phyloP scores from a whole-genome alignment of 495 filamentous ascomycete species.

The Pseudotulostoma volvatum region DNA sequence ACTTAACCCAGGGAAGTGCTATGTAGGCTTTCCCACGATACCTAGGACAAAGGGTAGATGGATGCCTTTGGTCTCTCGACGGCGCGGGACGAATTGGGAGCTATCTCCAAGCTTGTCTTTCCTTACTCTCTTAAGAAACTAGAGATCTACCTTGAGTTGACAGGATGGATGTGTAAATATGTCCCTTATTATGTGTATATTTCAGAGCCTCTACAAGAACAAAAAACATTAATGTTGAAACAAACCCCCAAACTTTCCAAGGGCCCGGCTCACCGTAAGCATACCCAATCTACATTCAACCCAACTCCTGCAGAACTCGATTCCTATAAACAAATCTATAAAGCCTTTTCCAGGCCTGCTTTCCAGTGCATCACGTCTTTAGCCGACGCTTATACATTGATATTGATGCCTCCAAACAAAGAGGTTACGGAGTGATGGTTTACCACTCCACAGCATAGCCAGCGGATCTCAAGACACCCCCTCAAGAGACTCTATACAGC shows the following conservation, averaged over 20 bases:
- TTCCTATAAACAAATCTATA: too few species aligned
- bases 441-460: too few species aligned
- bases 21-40: slow-evolving; percentile 1
- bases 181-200: neutral
- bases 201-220: neutral
- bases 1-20: neutral
- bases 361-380: neutral
- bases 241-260: neutral
- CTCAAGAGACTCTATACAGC: too few species aligned
- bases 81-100: neutral
- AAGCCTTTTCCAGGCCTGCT: too few species aligned
- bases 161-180: neutral
- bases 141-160: slow-evolving; percentile 3
- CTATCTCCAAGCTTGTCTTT: neutral
- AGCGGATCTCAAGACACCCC: too few species aligned
- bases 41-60: neutral
- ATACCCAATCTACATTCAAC: neutral
- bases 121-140: neutral
- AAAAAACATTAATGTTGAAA: neutral
- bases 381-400: neutral
- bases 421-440: neutral
- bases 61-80: neutral
- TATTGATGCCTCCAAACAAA: slow-evolving; percentile 4
- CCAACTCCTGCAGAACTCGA: neutral
- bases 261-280: neutral